Evolutionary conservation across 2,329 filamentous ascomycete genomes (phyloP).

Genomic region (Fusarium sp.): DNA sequence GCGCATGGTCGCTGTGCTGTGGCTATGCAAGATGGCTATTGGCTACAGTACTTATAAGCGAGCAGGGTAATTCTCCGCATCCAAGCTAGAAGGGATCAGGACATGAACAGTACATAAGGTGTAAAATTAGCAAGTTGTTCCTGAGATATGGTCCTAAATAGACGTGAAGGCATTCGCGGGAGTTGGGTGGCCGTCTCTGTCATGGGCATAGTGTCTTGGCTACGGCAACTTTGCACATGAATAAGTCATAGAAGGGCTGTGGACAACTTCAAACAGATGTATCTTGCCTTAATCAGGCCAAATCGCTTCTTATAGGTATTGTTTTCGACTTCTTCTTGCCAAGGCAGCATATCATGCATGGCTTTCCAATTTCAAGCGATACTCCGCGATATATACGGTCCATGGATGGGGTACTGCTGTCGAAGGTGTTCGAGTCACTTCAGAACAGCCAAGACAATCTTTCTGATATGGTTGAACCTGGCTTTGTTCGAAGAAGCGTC

Average conservation of each 20-base stretch:
- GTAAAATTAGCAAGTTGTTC: not conserved
- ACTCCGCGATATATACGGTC: not conserved
- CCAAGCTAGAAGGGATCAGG: not conserved
- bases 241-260: accelerated
- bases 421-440: not conserved
- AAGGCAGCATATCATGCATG: not conserved
- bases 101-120: too few relatives aligned
- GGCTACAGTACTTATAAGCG: not conserved
- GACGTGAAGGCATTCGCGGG: not conserved
- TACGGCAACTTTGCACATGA: not conserved
- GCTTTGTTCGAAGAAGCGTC: not conserved
- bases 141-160: not conserved
- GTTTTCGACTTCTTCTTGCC: too few relatives aligned
- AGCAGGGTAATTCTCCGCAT: not conserved
- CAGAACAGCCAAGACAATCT: not conserved
- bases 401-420: not conserved
- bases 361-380: not conserved
- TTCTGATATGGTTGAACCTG: not conserved
- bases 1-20: not conserved
- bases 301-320: not conserved
- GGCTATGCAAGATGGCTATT: not conserved
- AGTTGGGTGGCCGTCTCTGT: not conserved
- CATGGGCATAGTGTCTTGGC: not conserved
- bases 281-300: not conserved
- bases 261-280: not conserved